A percentile compares a stretch with the other conserved stretches of the same genome.
Evolutionary conservation across 495 filamentous ascomycete species (phyloP).

Genomic region (Xylaria bambusicola): DNA sequence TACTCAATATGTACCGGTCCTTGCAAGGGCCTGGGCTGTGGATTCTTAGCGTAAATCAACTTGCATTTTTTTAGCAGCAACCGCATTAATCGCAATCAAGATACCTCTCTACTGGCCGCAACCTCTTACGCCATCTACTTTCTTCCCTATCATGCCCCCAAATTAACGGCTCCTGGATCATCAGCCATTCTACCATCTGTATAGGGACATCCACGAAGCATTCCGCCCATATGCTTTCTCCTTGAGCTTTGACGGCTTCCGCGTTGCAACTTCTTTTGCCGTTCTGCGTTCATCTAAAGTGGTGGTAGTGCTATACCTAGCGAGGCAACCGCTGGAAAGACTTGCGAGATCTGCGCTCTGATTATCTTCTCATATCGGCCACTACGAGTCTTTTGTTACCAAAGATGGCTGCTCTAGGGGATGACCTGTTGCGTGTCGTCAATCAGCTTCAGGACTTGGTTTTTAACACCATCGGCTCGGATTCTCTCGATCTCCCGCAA

Average conservation of each 20-base stretch:
- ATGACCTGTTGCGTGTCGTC: slow-evolving; percentile 87
- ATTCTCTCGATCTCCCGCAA: slow-evolving; percentile 95
- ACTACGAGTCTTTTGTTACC: slow-evolving; percentile 7
- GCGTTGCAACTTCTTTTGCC: neutral
- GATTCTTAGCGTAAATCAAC: slow-evolving; percentile 12
- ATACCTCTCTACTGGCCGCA: neutral
- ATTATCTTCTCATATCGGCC: slow-evolving; percentile 8
- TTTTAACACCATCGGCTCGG: slow-evolving; percentile 99
- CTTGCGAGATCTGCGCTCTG: neutral
- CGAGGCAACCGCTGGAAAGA: slow-evolving; percentile 8
- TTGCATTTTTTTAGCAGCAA: slow-evolving; percentile 14
- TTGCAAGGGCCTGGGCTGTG: neutral
- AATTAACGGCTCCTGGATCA: slow-evolving; percentile 2
- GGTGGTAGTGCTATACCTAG: neutral
- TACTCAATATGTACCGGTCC: neutral
- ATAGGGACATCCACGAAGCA: neutral
- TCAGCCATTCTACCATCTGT: neutral
- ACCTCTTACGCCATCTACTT: slow-evolving; percentile 11
- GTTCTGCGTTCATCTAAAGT: neutral
- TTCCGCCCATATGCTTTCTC: slow-evolving; percentile 6
- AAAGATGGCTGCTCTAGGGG: slow-evolving; percentile 70
- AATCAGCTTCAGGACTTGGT: slow-evolving; percentile 98
- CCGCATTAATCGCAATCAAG: slow-evolving; percentile 20
- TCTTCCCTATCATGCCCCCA: neutral
- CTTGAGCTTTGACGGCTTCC: neutral